Conservation (phyloP, 345 rosid species). For the Syzygium aromaticum region DNA sequence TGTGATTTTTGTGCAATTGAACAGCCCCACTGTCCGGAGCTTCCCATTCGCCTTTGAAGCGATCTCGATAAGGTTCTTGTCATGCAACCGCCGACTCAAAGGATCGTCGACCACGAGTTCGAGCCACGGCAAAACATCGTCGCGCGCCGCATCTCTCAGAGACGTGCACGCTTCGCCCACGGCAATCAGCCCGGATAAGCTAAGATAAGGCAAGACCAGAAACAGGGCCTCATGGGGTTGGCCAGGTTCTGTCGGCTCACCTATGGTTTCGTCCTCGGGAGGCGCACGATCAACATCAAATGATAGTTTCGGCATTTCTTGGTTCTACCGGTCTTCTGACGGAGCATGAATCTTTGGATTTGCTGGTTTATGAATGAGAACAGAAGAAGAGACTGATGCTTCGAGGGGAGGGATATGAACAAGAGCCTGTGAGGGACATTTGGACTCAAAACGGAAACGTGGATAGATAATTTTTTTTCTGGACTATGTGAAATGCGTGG, state of each 20-base stretch:
- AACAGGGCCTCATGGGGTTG: slow-evolving; percentile 49
- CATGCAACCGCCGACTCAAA: slow-evolving; percentile 31
- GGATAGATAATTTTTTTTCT: background rate
- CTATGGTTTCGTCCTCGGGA: background rate
- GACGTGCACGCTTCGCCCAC: slow-evolving; percentile 36
- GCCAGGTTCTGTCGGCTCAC: slow-evolving; percentile 8
- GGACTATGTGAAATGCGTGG: background rate
- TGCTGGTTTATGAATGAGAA: background rate
- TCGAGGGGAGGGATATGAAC: background rate
- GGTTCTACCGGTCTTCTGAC: background rate
- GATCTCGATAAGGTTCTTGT: slow-evolving; percentile 33
- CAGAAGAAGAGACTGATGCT: background rate
- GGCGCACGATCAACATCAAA: background rate
- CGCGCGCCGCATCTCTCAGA: slow-evolving; percentile 37
- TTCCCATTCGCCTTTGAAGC: slow-evolving; percentile 45
- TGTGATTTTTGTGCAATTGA: slow-evolving; percentile 39
- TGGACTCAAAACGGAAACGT: background rate
- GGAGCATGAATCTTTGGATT: background rate
- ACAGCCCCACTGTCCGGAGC: slow-evolving; percentile 32
- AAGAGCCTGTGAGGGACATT: background rate
- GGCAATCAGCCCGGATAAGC: slow-evolving; percentile 47
- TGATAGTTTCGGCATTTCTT: background rate
- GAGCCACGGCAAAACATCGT: slow-evolving; percentile 48
- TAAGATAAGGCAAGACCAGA: slow-evolving; percentile 55
- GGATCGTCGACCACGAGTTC: slow-evolving; percentile 36